Conservation (phyloP, 768 basidiomycete genomes). For the Mrakia gelida region DNA sequence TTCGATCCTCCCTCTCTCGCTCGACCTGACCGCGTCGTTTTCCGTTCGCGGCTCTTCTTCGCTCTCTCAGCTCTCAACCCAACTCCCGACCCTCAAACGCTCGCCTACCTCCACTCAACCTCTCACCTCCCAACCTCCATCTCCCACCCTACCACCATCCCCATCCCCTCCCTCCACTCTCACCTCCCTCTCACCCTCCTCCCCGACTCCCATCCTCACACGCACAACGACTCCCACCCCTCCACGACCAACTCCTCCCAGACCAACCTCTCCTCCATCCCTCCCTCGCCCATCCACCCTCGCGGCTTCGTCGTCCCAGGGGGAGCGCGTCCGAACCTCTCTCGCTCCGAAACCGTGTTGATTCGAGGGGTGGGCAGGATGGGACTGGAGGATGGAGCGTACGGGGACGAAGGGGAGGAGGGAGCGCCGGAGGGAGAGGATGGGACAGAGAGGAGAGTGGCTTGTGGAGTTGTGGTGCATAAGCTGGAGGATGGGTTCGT, state of each 20-base stretch:
- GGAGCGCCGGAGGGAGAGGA: constrained; percentile 36
- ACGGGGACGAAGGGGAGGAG: constrained; percentile 22
- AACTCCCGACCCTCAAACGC: constrained; percentile 49
- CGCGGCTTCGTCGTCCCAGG: constrained; percentile 3
- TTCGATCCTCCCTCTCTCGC: background rate
- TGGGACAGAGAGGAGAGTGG: constrained; percentile 42
- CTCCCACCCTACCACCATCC: constrained; percentile 24
- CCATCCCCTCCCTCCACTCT: background rate
- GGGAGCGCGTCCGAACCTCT: constrained; percentile 10
- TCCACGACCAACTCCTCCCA: background rate
- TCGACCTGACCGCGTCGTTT: background rate
- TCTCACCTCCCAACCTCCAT: constrained; percentile 35
- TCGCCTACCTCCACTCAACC: constrained; percentile 62
- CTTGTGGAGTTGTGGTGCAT: constrained; percentile 64
- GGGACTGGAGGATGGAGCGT: constrained; percentile 14
- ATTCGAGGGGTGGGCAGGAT: background rate
- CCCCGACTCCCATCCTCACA: too few species aligned
- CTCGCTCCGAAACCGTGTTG: constrained; percentile 1
- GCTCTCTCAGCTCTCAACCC: constrained; percentile 51
- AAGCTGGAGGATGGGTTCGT: constrained; percentile 55
- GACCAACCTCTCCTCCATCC: constrained; percentile 3
- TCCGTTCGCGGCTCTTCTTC: background rate
- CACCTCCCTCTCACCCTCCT: background rate
- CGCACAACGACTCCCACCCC: background rate
- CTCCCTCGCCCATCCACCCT: constrained; percentile 8